phyloP scores from a whole-genome alignment of 257 asterid genomes.

The Fraxinus quadrangulata region DNA sequence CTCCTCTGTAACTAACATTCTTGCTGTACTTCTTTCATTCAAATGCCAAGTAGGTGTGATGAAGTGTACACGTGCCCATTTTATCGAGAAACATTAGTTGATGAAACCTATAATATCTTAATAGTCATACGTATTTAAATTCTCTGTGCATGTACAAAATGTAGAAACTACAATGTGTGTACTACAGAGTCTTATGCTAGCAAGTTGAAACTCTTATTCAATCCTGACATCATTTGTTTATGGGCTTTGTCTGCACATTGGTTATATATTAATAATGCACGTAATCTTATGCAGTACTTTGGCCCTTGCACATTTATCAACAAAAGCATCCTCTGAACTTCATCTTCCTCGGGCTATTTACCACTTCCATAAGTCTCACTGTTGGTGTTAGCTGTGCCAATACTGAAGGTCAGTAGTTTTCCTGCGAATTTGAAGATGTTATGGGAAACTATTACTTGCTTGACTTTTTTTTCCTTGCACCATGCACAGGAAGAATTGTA shows the following conservation, averaged over 20 bases:
- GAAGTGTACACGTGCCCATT: neutral
- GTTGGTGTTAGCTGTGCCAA: slow-evolving; percentile 96
- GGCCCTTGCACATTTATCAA: slow-evolving; percentile 86
- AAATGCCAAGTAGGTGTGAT: neutral
- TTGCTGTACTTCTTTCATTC: neutral
- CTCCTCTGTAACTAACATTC: neutral
- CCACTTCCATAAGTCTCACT: slow-evolving; percentile 78
- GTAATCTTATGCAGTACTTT: slow-evolving; percentile 55
- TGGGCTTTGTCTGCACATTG: neutral
- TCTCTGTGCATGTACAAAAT: neutral
- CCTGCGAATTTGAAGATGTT: slow-evolving; percentile 4
- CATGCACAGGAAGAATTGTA: slow-evolving; percentile 72
- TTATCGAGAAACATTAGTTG: neutral
- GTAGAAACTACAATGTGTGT: neutral
- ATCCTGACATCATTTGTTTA: neutral
- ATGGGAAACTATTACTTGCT: slow-evolving; percentile 5
- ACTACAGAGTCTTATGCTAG: neutral
- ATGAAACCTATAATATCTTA: neutral
- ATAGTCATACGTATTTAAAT: neutral
- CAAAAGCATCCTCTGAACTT: slow-evolving; percentile 94
- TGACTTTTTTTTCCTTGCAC: neutral
- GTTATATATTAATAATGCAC: slow-evolving; percentile 19
- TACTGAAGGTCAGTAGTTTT: slow-evolving; percentile 72
- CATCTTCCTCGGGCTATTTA: slow-evolving; percentile 90
- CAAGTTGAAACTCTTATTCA: neutral